These are phyloP conservation scores for Daldinia sp. DNA, from an alignment of 2,329 filamentous ascomycete genomes.

Conservation along the genomic window DNA sequence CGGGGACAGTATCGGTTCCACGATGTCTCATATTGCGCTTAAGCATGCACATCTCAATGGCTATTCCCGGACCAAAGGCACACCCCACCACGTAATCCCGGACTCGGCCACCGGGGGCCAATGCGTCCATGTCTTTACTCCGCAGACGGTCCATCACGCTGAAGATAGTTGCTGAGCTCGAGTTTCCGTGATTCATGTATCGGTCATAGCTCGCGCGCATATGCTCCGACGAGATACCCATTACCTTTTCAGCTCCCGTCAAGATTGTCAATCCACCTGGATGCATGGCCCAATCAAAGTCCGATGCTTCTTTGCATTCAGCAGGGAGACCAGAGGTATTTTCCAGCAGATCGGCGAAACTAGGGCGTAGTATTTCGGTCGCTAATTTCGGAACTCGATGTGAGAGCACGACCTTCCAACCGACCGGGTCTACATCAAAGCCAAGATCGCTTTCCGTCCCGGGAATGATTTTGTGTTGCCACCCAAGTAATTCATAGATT, in stretches of 20 bases:
- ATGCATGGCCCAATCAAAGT: constrained; percentile 81
- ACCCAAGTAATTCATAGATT: constrained; percentile 72
- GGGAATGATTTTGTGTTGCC: constrained; percentile 72
- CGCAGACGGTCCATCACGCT: constrained; percentile 73
- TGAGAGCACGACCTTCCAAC: constrained; percentile 76
- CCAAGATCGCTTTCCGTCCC: constrained; percentile 72
- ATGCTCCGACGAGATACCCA: constrained; percentile 71
- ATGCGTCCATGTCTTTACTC: constrained; percentile 68
- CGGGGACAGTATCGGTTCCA: constrained; percentile 63
- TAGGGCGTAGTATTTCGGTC: constrained; percentile 62
- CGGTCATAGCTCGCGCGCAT: constrained; percentile 77
- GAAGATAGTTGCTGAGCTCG: constrained; percentile 76
- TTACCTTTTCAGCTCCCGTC: constrained; percentile 68
- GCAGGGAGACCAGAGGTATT: constrained; percentile 60
- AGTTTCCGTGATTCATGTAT: constrained; percentile 77
- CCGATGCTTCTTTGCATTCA: constrained; percentile 59
- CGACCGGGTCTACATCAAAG: constrained; percentile 73
- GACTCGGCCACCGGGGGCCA: constrained; percentile 62
- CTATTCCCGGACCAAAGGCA: constrained; percentile 77
- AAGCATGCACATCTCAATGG: constrained; percentile 76
- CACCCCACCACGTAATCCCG: constrained; percentile 73
- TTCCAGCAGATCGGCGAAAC: constrained; percentile 67
- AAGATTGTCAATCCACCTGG: constrained; percentile 77
- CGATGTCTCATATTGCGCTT: constrained; percentile 59
- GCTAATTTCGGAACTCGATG: constrained; percentile 71